Evolutionary conservation across 192 early-diverging fungal species (phyloP).

Genomic region (Gonapodya prolifera): DNA sequence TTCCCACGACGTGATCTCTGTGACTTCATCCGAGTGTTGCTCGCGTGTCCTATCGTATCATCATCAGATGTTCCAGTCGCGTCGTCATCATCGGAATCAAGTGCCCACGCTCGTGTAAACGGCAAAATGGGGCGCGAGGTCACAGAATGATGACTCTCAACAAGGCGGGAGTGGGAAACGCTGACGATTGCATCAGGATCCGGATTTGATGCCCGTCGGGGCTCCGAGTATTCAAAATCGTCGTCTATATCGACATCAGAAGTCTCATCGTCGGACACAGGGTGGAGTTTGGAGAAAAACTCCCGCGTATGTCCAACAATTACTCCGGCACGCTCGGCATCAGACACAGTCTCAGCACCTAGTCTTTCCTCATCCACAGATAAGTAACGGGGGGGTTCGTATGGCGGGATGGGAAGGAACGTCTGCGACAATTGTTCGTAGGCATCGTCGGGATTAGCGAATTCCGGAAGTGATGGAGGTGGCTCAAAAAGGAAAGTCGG

Average conservation of each 20-base stretch:
- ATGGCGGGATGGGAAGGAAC: neutral
- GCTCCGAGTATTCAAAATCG: neutral
- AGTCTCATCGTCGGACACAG: neutral
- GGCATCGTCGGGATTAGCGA: neutral
- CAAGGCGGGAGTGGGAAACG: neutral
- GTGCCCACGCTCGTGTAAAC: neutral
- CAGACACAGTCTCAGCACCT: neutral
- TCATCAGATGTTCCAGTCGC: neutral
- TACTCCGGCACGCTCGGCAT: neutral
- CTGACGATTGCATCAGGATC: neutral
- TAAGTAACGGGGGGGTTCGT: neutral
- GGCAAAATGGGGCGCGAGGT: neutral
- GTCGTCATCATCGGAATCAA: neutral
- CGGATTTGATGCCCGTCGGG: neutral
- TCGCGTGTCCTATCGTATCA: too few relatives aligned
- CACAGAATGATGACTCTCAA: neutral
- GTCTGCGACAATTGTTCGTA: neutral
- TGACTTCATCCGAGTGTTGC: too few relatives aligned
- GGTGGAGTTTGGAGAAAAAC: neutral
- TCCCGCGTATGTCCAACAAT: too few relatives aligned
- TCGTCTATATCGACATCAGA: neutral
- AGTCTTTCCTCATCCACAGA: neutral
- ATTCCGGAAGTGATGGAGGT: neutral
- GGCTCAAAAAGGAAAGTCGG: neutral
- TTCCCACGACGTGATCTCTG: too few relatives aligned